Conservation (phyloP, 2,329 filamentous ascomycete species). For the Ilyonectria destructans region DNA sequence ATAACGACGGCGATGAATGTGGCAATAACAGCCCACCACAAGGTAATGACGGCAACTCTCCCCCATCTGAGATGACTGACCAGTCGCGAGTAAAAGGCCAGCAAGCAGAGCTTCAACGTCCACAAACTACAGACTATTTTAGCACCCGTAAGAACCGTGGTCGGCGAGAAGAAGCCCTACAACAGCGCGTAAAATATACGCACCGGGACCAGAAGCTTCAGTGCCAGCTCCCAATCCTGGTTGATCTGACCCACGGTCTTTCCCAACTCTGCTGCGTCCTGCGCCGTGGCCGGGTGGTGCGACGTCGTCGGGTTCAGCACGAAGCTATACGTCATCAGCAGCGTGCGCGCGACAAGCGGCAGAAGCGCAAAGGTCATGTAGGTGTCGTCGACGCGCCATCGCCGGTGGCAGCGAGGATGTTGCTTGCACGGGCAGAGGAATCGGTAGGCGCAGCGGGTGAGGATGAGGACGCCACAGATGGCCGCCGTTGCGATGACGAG, state of each 20-base stretch:
- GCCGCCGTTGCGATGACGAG: conserved; percentile 49
- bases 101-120: too few relatives aligned
- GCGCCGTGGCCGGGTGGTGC: conserved; percentile 41
- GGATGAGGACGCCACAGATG: conserved; percentile 49
- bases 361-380: conserved; percentile 53
- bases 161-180: conserved; percentile 29
- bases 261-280: conserved; percentile 37
- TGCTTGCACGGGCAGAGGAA: conserved; percentile 46
- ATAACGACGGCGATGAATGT: conserved; percentile 49
- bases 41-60: too few relatives aligned
- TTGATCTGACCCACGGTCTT: conserved; percentile 35
- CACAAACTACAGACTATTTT: too few relatives aligned
- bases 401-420: conserved; percentile 50
- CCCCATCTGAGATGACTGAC: too few relatives aligned
- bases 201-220: conserved; percentile 49
- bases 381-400: conserved; percentile 52
- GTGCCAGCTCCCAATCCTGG: conserved; percentile 41
- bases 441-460: conserved; percentile 50
- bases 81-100: too few relatives aligned
- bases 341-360: conserved; percentile 49
- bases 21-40: conserved; percentile 46
- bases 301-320: conserved; percentile 48
- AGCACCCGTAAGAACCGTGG: too few relatives aligned
- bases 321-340: conserved; percentile 45
- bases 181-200: conserved; percentile 52